A percentile compares a stretch with the other conserved stretches of the same genome.
Conservation (phyloP, 2,329 filamentous ascomycete species). For the Fusarium nisikadoi region DNA sequence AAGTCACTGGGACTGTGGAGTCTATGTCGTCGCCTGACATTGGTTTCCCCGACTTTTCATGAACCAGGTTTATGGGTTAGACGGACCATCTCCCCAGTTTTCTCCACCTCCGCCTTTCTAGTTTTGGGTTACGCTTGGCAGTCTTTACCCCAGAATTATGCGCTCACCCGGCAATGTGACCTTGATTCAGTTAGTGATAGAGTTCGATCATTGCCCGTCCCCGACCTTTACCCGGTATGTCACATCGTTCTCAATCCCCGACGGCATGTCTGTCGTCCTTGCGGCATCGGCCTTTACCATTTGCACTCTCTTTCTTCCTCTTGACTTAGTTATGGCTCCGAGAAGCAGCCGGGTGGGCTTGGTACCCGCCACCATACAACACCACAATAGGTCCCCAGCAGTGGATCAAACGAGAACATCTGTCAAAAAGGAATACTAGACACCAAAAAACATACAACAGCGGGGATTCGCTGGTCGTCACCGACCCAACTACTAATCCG, state of each 20-base stretch:
- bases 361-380: fast-evolving
- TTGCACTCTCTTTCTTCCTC: neutral
- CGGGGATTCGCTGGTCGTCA: neutral
- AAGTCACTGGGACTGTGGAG: neutral
- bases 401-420: too few species aligned
- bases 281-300: neutral
- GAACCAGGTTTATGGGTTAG: neutral
- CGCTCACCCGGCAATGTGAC: neutral
- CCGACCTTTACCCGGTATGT: neutral
- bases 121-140: neutral
- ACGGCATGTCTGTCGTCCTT: neutral
- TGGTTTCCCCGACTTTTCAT: neutral
- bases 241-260: neutral
- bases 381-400: neutral
- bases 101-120: conserved; percentile 14
- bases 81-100: conserved; percentile 4
- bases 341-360: neutral
- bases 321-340: neutral
- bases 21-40: neutral
- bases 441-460: neutral
- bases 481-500: neutral
- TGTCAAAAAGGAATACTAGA: neutral
- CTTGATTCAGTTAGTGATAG: neutral
- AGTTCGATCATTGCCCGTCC: neutral
- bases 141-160: conserved; percentile 7